Evolutionary conservation across 2,329 filamentous ascomycete genomes (phyloP), one percentile per base, ranked within the genome.

Genomic region (Alternaria ventricosa): DNA sequence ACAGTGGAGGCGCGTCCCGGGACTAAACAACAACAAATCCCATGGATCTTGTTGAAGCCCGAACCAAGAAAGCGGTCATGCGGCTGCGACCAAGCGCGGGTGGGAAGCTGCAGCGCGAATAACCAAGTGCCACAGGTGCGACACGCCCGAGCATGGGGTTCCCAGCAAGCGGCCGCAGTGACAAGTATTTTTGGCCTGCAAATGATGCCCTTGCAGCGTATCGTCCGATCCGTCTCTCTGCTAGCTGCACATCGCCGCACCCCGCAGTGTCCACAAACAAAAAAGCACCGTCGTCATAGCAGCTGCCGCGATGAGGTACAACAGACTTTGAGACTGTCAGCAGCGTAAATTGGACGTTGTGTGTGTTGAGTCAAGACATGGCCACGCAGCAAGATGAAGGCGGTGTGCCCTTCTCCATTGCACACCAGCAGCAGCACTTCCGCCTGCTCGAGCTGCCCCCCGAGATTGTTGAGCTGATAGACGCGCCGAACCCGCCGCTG

Each of bases 401-500:
- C 59, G 80, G 79, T 55, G 78, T 84, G 58, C 77, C 80, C 23
- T 80, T 87, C 66, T 76, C 79, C 55, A 71, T 86, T 28, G 73
- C 80, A 54, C 76, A 81, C 51, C 68, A 80, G 12, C 83, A 87
- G 67, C 83, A 87, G 69, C 82, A 82, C 22, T 86, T 89, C 74
- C 84, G 86, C 43, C 80, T 90, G 30, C 82, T 90, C 20, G 88
- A 90, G 78, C 82, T 90, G 18, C 85, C 88, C 12, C 78, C 86
- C 3, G 86, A 88, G 33, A 71, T 90, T 36, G 82, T 88, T 12
- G 82, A 85, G 36, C 75, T 88, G 46, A 74, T 90, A 33, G 81
- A 84, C 20, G 82, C 83, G 9, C 80, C 83, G n/a, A 78, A 83
- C 61, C 75, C 80, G 43, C 78, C 79, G 41, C 73, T 64, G 82